phyloP scores from a whole-genome alignment of 352 stramenopile genomes.

The Pythium guiyangense region DNA sequence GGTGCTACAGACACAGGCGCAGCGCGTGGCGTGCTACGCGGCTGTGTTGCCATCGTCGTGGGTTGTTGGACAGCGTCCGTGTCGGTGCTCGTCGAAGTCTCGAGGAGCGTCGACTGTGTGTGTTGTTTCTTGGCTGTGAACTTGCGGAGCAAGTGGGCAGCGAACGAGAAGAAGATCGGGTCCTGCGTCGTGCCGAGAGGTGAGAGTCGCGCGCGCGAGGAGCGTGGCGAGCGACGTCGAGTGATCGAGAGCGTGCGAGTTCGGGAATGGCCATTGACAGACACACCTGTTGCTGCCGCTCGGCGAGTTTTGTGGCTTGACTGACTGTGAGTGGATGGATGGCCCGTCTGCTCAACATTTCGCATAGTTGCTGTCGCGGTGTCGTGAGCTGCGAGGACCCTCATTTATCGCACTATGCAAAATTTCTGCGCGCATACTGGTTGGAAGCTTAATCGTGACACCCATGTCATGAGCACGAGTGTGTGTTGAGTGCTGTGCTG shows the following conservation, averaged over 20 bases:
- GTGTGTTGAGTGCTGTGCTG: too few relatives aligned
- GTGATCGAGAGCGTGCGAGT: neutral
- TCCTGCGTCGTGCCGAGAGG: conserved; percentile 1
- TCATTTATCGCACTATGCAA: too few relatives aligned
- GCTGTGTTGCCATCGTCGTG: too few relatives aligned
- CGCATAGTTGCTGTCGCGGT: too few relatives aligned
- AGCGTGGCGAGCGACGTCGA: neutral
- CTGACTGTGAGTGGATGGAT: neutral
- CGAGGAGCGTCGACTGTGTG: conserved; percentile 3
- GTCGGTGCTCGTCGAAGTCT: neutral
- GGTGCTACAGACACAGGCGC: neutral
- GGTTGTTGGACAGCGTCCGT: neutral
- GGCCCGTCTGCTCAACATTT: neutral
- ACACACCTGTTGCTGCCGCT: too few relatives aligned
- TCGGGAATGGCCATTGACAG: too few relatives aligned
- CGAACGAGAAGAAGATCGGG: conserved; percentile 13
- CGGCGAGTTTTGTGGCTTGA: too few relatives aligned
- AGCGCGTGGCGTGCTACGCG: too few relatives aligned
- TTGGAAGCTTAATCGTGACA: too few relatives aligned
- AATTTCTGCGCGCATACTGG: too few relatives aligned
- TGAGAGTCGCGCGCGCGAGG: neutral
- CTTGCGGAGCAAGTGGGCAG: conserved; percentile 14
- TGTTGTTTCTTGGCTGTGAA: conserved; percentile 5
- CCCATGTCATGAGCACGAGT: too few relatives aligned
- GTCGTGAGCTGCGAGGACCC: too few relatives aligned